Base-by-base conservation (phyloP, 2,329 filamentous ascomycete species). In the Zymoseptoria pseudotritici region DNA sequence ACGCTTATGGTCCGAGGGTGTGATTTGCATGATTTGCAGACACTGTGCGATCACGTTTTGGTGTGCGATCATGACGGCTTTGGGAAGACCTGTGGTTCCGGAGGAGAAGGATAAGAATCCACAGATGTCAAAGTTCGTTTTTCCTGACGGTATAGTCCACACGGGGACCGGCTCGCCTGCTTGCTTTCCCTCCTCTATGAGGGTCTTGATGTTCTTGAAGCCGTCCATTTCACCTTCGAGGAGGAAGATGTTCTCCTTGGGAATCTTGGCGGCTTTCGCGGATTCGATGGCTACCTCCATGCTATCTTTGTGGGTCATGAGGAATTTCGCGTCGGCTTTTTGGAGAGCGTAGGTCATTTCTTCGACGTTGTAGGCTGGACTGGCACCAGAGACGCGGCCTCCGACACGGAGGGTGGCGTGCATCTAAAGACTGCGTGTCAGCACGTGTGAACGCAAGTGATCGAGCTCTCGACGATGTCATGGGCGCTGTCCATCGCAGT, bases 271-370 rank as follows among this genome's bases (percentile, higher is more conserved):
- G 54, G 78, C 78, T 64, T 79, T 74, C 2, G 83, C 83, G 17
- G 82, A 82, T 17, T 76, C 76, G 9, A 76, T 71, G 1, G 83
- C 83, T 42, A 86, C 79, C 4, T 81, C 75, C 72, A 85, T 79
- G 17, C 77, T 80, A 17, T 78, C 77, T 0, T 79, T 78, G 2
- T 82, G 77, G 0, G 83, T 86, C 72, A 87, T 79, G 9, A 86
- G 67, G 61, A 83, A 82, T 63, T 80, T 84, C 2, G 82, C 80
- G 36, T 81, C 75, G 0, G 78, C 82, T 1, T 79, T 85, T 65
- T 82, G 80, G 2, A 88, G 73, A 1, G 84, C 84, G 70, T 87
- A 86, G 0, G 79, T 81, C 82, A 88, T 87, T 65, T 89, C 86
- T 55, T 88, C 86, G 17, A 83, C 77, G 58, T 83, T 86, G 71